phyloP scores from a whole-genome alignment of 192 early-diverging fungal species.

The Umbelopsis vinacea region DNA sequence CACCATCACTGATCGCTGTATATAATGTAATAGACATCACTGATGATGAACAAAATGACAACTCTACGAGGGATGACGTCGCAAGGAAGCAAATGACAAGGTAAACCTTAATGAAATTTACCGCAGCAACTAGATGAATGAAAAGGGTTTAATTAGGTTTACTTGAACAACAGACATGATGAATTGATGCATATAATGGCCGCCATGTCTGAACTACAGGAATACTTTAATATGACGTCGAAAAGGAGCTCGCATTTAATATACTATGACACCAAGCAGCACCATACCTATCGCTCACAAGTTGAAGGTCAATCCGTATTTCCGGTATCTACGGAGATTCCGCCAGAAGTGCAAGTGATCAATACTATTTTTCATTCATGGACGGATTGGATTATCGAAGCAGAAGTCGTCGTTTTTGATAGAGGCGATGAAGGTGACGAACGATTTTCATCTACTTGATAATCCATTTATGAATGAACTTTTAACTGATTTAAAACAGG shows the following conservation, averaged over 20 bases:
- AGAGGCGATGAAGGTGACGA: not conserved
- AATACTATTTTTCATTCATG: constrained; percentile 1
- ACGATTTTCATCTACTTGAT: not conserved
- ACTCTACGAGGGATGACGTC: not conserved
- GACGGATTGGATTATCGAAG: constrained; percentile 4
- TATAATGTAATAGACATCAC: not conserved
- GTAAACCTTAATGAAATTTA: not conserved
- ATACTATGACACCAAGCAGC: not conserved
- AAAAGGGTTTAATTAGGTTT: not conserved
- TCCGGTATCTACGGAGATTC: not conserved
- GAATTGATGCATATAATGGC: constrained; percentile 14
- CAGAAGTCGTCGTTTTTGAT: not conserved
- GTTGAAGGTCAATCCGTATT: not conserved
- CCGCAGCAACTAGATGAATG: no score
- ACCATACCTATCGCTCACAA: not conserved
- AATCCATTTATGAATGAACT: not conserved
- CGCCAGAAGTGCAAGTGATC: not conserved
- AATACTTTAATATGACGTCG: not conserved
- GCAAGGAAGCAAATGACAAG: not conserved
- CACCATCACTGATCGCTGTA: not conserved
- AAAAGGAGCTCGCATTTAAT: not conserved
- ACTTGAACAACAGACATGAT: not conserved
- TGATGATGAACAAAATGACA: not conserved
- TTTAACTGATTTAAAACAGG: not conserved
- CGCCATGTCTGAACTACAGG: not conserved